These are phyloP conservation scores for Tylopilus plumbeoviolaceoides DNA, from an alignment of 768 basidiomycete species.

Conservation along the genomic window DNA sequence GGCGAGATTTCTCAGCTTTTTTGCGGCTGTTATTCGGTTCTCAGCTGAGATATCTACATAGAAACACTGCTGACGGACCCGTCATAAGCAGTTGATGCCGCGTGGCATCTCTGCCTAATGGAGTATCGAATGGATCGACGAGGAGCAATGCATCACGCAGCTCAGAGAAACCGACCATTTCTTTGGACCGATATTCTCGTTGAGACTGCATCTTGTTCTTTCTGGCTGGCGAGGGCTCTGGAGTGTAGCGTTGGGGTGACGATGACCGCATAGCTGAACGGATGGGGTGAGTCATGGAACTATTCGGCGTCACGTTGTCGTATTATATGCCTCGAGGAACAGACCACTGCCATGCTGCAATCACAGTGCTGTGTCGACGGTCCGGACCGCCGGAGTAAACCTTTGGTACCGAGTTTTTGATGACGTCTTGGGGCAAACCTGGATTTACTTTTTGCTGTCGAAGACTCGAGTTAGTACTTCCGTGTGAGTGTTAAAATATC, in stretches of 20 bases:
- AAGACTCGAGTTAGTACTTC: not conserved
- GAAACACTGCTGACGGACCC: slow-evolving; percentile 10
- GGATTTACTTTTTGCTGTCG: not conserved
- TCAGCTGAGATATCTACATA: not conserved
- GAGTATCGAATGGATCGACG: slow-evolving; percentile 22
- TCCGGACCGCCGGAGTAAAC: not conserved
- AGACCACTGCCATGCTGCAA: slow-evolving; percentile 4
- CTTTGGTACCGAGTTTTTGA: not conserved
- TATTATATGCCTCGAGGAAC: slow-evolving; percentile 14
- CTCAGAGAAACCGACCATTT: slow-evolving; percentile 30
- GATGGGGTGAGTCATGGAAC: slow-evolving; percentile 10
- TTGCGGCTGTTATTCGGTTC: slow-evolving; percentile 35
- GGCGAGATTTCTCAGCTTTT: slow-evolving; percentile 40
- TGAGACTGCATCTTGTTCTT: slow-evolving; percentile 27
- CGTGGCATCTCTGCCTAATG: slow-evolving; percentile 26
- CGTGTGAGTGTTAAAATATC: not conserved
- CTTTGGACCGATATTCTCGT: slow-evolving; percentile 28
- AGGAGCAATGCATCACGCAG: slow-evolving; percentile 24
- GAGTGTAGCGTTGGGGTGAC: slow-evolving; percentile 3
- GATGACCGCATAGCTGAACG: slow-evolving; percentile 15
- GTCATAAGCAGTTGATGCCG: slow-evolving; percentile 26
- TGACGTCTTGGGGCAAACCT: not conserved
- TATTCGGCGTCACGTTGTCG: not conserved
- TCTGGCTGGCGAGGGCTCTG: slow-evolving; percentile 8
- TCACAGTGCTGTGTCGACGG: not conserved